Base-by-base conservation (phyloP, 495 filamentous ascomycete species). In the Bryoglossum gracile region DNA sequence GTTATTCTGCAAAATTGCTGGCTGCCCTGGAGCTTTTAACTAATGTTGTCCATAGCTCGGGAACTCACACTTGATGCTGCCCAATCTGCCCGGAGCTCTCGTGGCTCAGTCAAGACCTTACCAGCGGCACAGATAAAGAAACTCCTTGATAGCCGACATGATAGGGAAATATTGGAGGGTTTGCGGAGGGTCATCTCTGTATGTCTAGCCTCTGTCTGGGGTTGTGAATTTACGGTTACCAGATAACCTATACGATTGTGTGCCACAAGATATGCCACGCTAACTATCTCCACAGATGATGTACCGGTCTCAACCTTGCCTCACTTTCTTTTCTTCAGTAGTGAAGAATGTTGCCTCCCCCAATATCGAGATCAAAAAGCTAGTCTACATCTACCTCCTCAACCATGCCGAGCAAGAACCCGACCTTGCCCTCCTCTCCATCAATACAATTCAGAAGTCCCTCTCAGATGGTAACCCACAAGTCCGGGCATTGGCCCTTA, bases 401-500 rank as follows among this genome's bases (percentile, higher is more conserved):
- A 85, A 89, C 61, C 88, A 97, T 78, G 91, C 92, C 59, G 92
- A 96, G 62, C 78, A 84, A 34, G 91, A 95, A 55, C 92, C 91
- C 28, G 92, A 98, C 64, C 84, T 95, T 23, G 90, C 94, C 38
- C 76, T 98, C 8, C 75, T 98, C 16, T 94, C 90, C 33, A 96
- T 98, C 73, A 98, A 98, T 66, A 91, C 91, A 10, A 96, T 98
- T 56, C 92, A 97, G 62, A 96, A 95, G 65, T 91, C 91, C 18
- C 77, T 98, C 33, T 92, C 89, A 11, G 92, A 96, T 66, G 72
- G 82, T 44, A 95, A 88, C 62, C 88, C 91, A 4, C 84, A 94
- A 59, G 80, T 95, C 4, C 81, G 92, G 47, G 87, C 89, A 11
- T 81, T 97, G 66, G 92, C 92, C 2, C 76, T 98, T 45, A 82